Evolutionary conservation across 805 yeast species (phyloP), one percentile per base, ranked within the genome.

Genomic region (Monosporozyma siamensis): DNA sequence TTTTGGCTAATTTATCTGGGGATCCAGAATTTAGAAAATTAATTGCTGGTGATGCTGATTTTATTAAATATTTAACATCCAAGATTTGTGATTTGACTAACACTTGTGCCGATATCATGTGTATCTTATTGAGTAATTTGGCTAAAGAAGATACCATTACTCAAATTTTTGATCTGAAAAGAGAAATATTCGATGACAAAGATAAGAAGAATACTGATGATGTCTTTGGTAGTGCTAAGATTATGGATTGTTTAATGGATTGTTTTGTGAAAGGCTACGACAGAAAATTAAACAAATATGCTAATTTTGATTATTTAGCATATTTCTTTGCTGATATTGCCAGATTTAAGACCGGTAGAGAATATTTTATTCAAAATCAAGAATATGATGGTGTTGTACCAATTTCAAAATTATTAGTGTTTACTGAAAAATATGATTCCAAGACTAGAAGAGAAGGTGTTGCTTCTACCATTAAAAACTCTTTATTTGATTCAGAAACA

Each of bases 261-360:
- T 78, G 89, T 55, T 88, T 87, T 58, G 95, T 88, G 32, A 83
- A 83, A 56, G 95, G 95, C 6, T 70, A 74, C 37, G 88, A 82
- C 53, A 70, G 86, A 57, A 62, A 75, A 12, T 68, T 87, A 45
- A 87, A 86, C 66, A 74, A 72, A 54, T 72, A 68, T 52, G 92
- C 95, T 2, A 74, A 75, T 51, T 90, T 65, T 55, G 96, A 89
- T 60, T 89, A 85, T 59, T 68, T 92, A 48, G 74, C 95, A 1
- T 87, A 80, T 59, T 86, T 86, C 58, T 89, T 92, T 63, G 89
- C 95, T 11, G 97, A 90, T 58, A 68, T 87, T 37, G 86, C 97
- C 1, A 75, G 96, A 51, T 82, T 80, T 53, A 65, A 67, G 27
- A 62, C 64, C 41, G 90, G 90, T n/a, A 76, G 95, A 60, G 71